Evolutionary conservation across 2,329 filamentous ascomycete genomes (phyloP).

Genomic region (Verruconis gallopava): DNA sequence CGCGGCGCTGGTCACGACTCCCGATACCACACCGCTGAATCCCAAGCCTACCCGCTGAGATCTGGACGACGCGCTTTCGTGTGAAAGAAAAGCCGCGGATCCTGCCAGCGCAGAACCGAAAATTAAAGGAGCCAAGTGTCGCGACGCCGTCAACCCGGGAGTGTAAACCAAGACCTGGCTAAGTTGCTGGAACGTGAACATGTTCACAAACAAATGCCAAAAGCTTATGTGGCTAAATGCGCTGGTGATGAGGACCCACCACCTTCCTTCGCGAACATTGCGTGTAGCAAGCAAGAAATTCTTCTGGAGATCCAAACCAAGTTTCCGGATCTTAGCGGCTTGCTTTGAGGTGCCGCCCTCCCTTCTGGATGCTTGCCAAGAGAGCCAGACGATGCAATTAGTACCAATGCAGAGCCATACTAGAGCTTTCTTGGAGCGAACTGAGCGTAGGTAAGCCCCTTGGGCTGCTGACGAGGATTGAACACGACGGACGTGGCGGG

Average conservation of each 20-base stretch:
- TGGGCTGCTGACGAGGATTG: too few species aligned
- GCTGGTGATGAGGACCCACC: constrained; percentile 26
- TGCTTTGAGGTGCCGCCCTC: too few species aligned
- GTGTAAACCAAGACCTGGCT: constrained; percentile 20
- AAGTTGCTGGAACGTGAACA: constrained; percentile 27
- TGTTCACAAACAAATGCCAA: constrained; percentile 29
- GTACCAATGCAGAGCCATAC: too few species aligned
- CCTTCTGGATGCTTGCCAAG: too few species aligned
- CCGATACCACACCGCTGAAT: constrained; percentile 30
- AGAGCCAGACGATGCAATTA: too few species aligned
- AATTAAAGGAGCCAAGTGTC: constrained; percentile 17
- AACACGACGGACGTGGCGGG: too few species aligned
- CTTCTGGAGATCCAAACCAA: too few species aligned
- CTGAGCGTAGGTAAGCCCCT: too few species aligned
- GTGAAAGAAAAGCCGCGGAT: constrained; percentile 14
- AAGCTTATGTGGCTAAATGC: constrained; percentile 26
- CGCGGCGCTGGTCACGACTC: constrained; percentile 26
- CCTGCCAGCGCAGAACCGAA: constrained; percentile 21
- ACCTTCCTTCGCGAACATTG: constrained; percentile 19
- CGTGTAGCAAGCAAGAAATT: constrained; percentile 22
- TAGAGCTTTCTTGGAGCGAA: too few species aligned
- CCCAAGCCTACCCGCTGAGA: constrained; percentile 17
- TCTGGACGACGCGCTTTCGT: constrained; percentile 1
- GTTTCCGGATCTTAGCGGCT: too few species aligned
- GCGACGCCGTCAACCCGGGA: constrained; percentile 20